Base-by-base conservation (phyloP, 305 asterid species). In the Striga hermonthica region DNA sequence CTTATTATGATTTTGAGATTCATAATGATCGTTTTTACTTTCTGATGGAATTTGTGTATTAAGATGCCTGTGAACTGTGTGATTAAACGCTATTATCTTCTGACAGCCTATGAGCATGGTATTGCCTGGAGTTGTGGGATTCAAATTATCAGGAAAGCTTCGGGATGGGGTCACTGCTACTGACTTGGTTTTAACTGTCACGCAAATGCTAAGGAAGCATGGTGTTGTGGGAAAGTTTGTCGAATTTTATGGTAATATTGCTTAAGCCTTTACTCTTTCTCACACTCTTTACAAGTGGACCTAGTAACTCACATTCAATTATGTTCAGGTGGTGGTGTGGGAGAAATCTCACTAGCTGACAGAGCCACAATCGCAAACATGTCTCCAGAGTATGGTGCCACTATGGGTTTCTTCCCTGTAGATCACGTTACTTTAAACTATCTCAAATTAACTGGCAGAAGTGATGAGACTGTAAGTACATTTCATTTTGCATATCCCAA, bases 101-200 rank as follows among this genome's bases (percentile, higher is more conserved):
- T 72, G 74, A 64, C 91, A 90, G 97, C 97, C 97, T 64, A 83
- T 88, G 91, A 88, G 97, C 84, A 90, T 88, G 97, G 97, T 90
- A 68, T 79, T 90, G 73, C 97, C 97, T 11, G 96, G 95, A 35
- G 96, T 90, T 72, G 97, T 90, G 79, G 97, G 97, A 62, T 90
- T 90, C 84, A 86, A 90, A 77, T 76, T 90, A 70, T 76, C 97
- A 4, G 97, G 96, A 15, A 84, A 88, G 71, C 76, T 90, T 75
- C 68, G 70, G 59, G 75, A 90, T 70, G 96, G 97, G 78, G 95
- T 90, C 68, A 88, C 96, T 28, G 96, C 97, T n/a, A 90, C 96
- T 47, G 97, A 90, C 75, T 81, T 90, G 80, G 96, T 90, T 67
- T 74, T 90, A 50, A 88, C 96, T 3, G 96, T 90, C 63, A 88